Evolutionary conservation across 1,139 yeast genomes (phyloP).

Genomic region (Lodderomyces orthopsilosis): DNA sequence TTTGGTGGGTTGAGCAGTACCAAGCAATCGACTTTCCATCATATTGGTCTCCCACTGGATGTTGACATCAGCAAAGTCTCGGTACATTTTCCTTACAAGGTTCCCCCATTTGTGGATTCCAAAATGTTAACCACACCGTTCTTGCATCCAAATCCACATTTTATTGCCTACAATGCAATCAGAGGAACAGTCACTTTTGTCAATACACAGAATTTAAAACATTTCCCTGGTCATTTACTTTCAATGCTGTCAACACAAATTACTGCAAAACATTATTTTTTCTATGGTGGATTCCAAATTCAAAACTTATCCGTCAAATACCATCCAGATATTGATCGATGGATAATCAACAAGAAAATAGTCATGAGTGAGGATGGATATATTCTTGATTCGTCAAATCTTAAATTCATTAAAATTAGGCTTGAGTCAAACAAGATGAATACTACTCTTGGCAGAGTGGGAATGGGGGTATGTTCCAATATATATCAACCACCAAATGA

Average conservation of each 20-base stretch:
- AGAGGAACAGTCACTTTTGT: slow-evolving; percentile 33
- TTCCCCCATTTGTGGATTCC: slow-evolving; percentile 41
- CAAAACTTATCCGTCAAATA: slow-evolving; percentile 23
- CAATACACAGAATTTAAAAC: slow-evolving; percentile 21
- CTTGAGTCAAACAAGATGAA: slow-evolving; percentile 19
- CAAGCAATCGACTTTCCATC: slow-evolving; percentile 21
- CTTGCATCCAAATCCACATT: slow-evolving; percentile 26
- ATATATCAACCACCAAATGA: slow-evolving; percentile 9
- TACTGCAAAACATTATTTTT: slow-evolving; percentile 37
- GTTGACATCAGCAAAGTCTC: slow-evolving; percentile 32
- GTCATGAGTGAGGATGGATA: slow-evolving; percentile 36
- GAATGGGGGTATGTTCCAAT: slow-evolving; percentile 19
- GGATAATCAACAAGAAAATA: slow-evolving; percentile 37
- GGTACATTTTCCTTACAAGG: slow-evolving; percentile 36
- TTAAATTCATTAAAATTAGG: slow-evolving; percentile 30
- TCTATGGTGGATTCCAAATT: slow-evolving; percentile 42
- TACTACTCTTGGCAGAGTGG: slow-evolving; percentile 24
- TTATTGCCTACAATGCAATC: slow-evolving; percentile 30
- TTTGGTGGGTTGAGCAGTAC: slow-evolving; percentile 39
- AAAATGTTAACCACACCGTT: slow-evolving; percentile 37
- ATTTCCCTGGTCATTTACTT: slow-evolving; percentile 30
- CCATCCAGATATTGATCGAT: slow-evolving; percentile 25
- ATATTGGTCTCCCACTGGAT: slow-evolving; percentile 35
- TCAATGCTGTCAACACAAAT: slow-evolving; percentile 30
- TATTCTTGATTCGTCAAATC: slow-evolving; percentile 32